Conservation (phyloP, 805 yeast genomes). For the Clavispora vitiphila region DNA sequence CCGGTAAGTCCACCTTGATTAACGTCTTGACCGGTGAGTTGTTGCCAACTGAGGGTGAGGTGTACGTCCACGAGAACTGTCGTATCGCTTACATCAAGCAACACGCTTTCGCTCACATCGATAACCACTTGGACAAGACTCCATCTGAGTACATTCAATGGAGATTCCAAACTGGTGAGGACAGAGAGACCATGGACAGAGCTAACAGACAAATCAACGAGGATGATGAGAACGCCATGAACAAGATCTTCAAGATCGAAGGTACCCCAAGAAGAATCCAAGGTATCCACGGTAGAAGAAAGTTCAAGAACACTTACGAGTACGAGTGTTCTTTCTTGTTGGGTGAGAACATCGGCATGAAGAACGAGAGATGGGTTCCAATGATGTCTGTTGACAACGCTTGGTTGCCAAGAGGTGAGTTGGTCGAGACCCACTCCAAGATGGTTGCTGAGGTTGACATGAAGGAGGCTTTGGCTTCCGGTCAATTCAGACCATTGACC, state of each 20-base stretch:
- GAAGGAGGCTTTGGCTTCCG: conserved; percentile 99
- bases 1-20: conserved; percentile 99
- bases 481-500: conserved; percentile 99
- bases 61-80: conserved; percentile 98
- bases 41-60: conserved; percentile 97
- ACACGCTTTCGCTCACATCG: conserved; percentile 99
- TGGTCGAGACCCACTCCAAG: conserved; percentile 92
- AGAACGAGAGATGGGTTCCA: conserved; percentile 98
- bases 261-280: conserved; percentile 97
- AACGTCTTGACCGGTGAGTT: conserved; percentile 99
- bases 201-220: conserved; percentile 98
- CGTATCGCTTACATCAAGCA: conserved; percentile 99
- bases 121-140: conserved; percentile 97
- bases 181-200: conserved; percentile 99
- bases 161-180: conserved; percentile 99
- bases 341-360: conserved; percentile 99
- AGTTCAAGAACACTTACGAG: conserved; percentile 99
- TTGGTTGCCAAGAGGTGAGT: conserved; percentile 99
- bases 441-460: conserved; percentile 99
- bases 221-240: conserved; percentile 96
- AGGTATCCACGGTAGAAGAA: conserved; percentile 94
- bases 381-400: conserved; percentile 99
- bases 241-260: conserved; percentile 98
- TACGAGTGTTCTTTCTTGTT: conserved; percentile 96
- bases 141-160: conserved; percentile 99